A percentile compares a stretch with the other conserved stretches of the same genome.
Evolutionary conservation across 345 rosid genomes (phyloP).

Genomic region (Salix purpurea): DNA sequence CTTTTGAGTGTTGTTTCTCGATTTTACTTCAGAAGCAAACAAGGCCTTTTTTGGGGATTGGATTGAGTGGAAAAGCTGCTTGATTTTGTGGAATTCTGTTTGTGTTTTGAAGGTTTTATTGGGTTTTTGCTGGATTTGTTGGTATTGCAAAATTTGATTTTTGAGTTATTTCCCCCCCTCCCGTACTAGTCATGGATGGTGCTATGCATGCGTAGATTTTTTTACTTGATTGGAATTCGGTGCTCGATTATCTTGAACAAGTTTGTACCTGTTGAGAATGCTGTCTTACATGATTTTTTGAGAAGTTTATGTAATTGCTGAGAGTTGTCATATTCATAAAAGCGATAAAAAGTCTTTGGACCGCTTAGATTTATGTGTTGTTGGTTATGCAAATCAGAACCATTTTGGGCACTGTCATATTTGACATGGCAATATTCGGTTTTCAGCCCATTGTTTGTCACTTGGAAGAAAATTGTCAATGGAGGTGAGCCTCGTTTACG

Average conservation of each 20-base stretch:
- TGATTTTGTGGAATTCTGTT: not conserved
- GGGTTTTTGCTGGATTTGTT: not conserved
- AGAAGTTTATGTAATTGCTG: not conserved
- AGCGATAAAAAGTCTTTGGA: not conserved
- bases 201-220: not conserved
- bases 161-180: not conserved
- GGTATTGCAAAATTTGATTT: not conserved
- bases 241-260: not conserved
- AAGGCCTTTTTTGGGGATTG: not conserved
- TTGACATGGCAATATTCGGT: conserved; percentile 13
- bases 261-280: not conserved
- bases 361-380: not conserved
- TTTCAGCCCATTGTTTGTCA: conserved; percentile 91
- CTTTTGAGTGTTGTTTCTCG: not conserved
- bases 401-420: not conserved
- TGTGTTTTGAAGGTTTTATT: not conserved
- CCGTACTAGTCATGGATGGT: not conserved
- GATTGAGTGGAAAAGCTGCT: not conserved
- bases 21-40: not conserved
- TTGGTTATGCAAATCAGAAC: not conserved
- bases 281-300: not conserved
- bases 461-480: conserved; percentile 88
- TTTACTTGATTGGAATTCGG: not conserved
- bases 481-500: conserved; percentile 94
- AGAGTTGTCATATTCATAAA: not conserved